These are phyloP conservation scores for Combretum micranthum DNA, from an alignment of 345 rosid genomes.

Conservation along the genomic window DNA sequence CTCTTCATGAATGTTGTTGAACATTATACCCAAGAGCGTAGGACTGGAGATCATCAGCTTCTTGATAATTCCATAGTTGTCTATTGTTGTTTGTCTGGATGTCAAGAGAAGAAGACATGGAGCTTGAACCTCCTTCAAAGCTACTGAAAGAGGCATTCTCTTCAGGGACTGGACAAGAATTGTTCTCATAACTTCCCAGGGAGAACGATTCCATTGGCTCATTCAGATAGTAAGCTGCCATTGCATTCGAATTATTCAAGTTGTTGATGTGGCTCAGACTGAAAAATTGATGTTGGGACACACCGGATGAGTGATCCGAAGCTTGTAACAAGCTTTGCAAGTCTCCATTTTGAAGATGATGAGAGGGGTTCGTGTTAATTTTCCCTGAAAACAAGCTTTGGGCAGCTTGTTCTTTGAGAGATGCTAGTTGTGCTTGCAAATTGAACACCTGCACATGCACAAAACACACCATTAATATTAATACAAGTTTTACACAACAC, in stretches of 20 bases:
- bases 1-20: constrained; percentile 34
- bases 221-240: constrained; percentile 9
- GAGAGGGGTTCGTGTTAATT: constrained; percentile 7
- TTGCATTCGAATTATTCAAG: background rate
- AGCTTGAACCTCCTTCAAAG: constrained; percentile 47
- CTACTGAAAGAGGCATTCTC: constrained; percentile 35
- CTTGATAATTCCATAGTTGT: constrained; percentile 48
- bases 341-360: constrained; percentile 39
- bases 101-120: constrained; percentile 33
- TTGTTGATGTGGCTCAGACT: constrained; percentile 4
- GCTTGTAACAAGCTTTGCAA: constrained; percentile 40
- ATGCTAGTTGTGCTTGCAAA: constrained; percentile 81
- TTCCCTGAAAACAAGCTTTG: constrained; percentile 20
- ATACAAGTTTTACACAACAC: background rate
- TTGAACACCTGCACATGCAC: constrained; percentile 56
- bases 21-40: constrained; percentile 46
- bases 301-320: constrained; percentile 15
- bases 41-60: constrained; percentile 59
- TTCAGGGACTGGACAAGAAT: constrained; percentile 25
- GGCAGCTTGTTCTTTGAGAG: constrained; percentile 72
- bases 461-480: background rate
- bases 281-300: constrained; percentile 5
- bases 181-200: constrained; percentile 29
- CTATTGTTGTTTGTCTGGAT: constrained; percentile 30
- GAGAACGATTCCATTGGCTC: constrained; percentile 30